These are phyloP conservation scores for Dictyostelium capitatum DNA, from an alignment of 78 protist species.

Conservation along the genomic window DNA sequence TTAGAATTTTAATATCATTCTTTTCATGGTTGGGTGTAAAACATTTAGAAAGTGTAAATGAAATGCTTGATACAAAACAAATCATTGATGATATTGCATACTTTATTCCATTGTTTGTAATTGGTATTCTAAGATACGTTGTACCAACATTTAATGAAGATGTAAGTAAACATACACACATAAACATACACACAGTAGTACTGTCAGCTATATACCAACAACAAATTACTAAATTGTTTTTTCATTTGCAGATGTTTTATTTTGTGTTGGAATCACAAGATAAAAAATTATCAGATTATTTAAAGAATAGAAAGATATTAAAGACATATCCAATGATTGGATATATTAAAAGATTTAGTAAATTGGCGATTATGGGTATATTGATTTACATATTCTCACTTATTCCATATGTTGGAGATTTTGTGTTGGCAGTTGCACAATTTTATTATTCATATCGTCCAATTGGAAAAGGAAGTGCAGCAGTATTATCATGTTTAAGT, in stretches of 20 bases:
- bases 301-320: slow-evolving; percentile 30
- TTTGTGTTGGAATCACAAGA: slow-evolving; percentile 38
- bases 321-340: slow-evolving; percentile 46
- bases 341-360: slow-evolving; percentile 21
- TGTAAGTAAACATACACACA: too few relatives aligned
- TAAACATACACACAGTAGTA: too few relatives aligned
- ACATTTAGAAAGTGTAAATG: not conserved
- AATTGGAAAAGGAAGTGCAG: slow-evolving; percentile 48
- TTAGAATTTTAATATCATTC: not conserved
- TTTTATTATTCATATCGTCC: slow-evolving; percentile 34
- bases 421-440: slow-evolving; percentile 56
- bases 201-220: not conserved
- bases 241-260: slow-evolving; percentile 25
- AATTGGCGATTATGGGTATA: slow-evolving; percentile 11
- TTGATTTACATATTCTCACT: not conserved
- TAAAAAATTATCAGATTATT: not conserved
- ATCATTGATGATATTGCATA: slow-evolving; percentile 17
- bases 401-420: slow-evolving; percentile 40
- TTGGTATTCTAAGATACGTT: slow-evolving; percentile 62
- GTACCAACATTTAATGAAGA: slow-evolving; percentile 73
- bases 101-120: slow-evolving; percentile 48
- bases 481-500: slow-evolving; percentile 28
- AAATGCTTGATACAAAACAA: slow-evolving; percentile 4
- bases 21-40: not conserved
- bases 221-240: too few relatives aligned